These are phyloP conservation scores for Cyphellophora attinorum DNA, from an alignment of 2,329 filamentous ascomycete genomes.

Conservation along the genomic window DNA sequence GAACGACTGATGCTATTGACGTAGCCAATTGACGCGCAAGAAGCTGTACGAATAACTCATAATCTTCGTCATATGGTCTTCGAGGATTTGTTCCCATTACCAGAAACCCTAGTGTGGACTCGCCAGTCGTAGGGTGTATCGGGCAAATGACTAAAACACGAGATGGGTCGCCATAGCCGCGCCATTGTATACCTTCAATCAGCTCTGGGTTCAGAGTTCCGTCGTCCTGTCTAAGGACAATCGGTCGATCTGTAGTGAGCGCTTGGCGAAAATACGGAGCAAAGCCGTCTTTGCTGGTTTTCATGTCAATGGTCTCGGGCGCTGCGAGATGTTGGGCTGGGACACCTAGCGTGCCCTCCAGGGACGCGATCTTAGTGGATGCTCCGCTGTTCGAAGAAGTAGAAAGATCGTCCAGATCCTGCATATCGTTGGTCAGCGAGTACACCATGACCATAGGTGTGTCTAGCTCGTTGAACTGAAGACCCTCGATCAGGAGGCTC, in stretches of 20 bases:
- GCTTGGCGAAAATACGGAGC: constrained; percentile 66
- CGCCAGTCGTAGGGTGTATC: constrained; percentile 66
- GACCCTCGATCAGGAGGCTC: constrained; percentile 56
- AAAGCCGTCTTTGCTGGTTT: constrained; percentile 61
- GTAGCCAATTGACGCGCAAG: constrained; percentile 68
- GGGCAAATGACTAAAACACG: constrained; percentile 66
- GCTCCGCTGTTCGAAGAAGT: constrained; percentile 58
- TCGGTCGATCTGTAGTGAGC: constrained; percentile 57
- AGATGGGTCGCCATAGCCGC: constrained; percentile 63
- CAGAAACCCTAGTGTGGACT: constrained; percentile 66
- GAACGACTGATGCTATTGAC: constrained; percentile 68
- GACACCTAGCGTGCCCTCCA: constrained; percentile 65
- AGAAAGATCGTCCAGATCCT: constrained; percentile 61
- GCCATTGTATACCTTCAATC: constrained; percentile 57
- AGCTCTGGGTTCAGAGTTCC: constrained; percentile 56
- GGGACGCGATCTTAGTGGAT: constrained; percentile 53
- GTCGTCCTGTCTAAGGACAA: constrained; percentile 58
- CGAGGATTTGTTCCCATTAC: constrained; percentile 71
- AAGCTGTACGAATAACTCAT: constrained; percentile 66
- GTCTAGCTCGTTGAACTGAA: constrained; percentile 66
- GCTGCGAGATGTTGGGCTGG: constrained; percentile 54
- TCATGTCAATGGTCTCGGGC: constrained; percentile 56
- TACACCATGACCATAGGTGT: constrained; percentile 70
- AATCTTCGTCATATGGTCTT: constrained; percentile 71
- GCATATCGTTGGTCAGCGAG: constrained; percentile 57